phyloP scores from a whole-genome alignment of 2,329 filamentous ascomycete genomes.

The Neoascochyta sp. region DNA sequence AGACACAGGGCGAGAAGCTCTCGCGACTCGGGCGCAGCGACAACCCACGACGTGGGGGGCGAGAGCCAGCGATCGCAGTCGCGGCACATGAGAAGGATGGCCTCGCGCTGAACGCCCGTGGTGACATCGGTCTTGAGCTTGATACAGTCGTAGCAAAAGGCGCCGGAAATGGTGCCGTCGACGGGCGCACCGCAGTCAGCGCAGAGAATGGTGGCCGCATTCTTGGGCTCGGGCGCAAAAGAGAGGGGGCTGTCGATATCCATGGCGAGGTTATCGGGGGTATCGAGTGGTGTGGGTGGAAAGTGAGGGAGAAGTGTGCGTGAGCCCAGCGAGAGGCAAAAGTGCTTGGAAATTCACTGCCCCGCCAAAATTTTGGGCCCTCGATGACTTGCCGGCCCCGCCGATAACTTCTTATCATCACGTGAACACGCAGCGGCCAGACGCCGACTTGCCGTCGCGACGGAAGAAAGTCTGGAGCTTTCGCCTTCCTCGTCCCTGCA shows the following conservation, averaged over 20 bases:
- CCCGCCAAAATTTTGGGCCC: conserved; percentile 27
- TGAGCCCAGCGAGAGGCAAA: conserved; percentile 22
- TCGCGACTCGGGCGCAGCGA: conserved; percentile 79
- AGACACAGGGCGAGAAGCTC: conserved; percentile 91
- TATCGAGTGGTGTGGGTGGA: conserved; percentile 3
- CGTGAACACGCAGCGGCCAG: conserved; percentile 15
- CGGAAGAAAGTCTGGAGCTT: conserved; percentile 6
- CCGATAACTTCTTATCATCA: conserved; percentile 26
- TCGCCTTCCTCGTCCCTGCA: conserved; percentile 3
- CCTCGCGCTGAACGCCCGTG: conserved; percentile 84
- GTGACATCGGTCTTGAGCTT: conserved; percentile 94
- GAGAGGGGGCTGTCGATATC: conserved; percentile 39
- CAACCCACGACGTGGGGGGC: conserved; percentile 81
- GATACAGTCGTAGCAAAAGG: conserved; percentile 93
- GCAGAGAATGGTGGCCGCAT: conserved; percentile 75
- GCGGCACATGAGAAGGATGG: conserved; percentile 82
- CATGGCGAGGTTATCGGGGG: conserved; percentile 24
- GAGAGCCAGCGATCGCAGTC: conserved; percentile 91
- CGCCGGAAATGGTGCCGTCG: conserved; percentile 80
- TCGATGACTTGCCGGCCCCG: conserved; percentile 12
- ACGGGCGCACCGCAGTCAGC: conserved; percentile 97
- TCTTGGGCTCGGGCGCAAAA: conserved; percentile 40
- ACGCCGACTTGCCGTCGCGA: conserved; percentile 14
- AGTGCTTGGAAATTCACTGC: conserved; percentile 30
- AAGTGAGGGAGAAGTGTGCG: conserved; percentile 4